These are phyloP conservation scores for Combretum micranthum DNA, from an alignment of 345 rosid genomes.

Conservation along the genomic window DNA sequence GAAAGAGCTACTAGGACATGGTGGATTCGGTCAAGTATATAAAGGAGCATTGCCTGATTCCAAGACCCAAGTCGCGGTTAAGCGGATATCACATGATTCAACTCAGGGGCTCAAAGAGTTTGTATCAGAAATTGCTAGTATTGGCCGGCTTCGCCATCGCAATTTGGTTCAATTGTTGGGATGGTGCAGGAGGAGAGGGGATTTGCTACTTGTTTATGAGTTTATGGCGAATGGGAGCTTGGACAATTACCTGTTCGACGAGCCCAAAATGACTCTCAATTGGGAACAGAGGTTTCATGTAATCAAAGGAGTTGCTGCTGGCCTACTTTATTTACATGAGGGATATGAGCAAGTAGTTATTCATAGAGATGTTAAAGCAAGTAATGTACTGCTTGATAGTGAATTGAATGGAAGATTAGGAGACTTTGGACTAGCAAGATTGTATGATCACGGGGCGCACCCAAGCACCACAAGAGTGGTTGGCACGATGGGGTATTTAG, in stretches of 20 bases:
- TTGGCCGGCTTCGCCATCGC: constrained; percentile 87
- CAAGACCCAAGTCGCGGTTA: constrained; percentile 60
- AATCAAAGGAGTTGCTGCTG: constrained; percentile 69
- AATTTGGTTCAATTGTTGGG: constrained; percentile 81
- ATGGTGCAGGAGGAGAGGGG: constrained; percentile 65
- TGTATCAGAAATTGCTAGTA: constrained; percentile 72
- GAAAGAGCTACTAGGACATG: constrained; percentile 59
- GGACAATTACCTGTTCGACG: constrained; percentile 63
- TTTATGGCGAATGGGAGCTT: constrained; percentile 93
- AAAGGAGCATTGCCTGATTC: constrained; percentile 52
- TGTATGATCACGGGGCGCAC: constrained; percentile 73
- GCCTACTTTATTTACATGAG: constrained; percentile 77
- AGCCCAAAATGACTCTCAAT: constrained; percentile 34
- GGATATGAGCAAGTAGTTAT: constrained; percentile 86
- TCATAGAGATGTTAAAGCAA: constrained; percentile 84
- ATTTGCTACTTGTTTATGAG: constrained; percentile 76
- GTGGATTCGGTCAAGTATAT: constrained; percentile 84
- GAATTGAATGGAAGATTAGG: constrained; percentile 83
- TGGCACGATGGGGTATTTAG: constrained; percentile 86
- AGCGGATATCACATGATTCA: constrained; percentile 69
- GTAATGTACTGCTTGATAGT: constrained; percentile 68
- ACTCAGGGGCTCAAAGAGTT: constrained; percentile 84
- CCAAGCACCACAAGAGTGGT: constrained; percentile 82
- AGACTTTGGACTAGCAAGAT: constrained; percentile 83
- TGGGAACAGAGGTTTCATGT: constrained; percentile 81